phyloP scores from a whole-genome alignment of 2,329 filamentous ascomycete genomes.

The Claviceps pusilla region DNA sequence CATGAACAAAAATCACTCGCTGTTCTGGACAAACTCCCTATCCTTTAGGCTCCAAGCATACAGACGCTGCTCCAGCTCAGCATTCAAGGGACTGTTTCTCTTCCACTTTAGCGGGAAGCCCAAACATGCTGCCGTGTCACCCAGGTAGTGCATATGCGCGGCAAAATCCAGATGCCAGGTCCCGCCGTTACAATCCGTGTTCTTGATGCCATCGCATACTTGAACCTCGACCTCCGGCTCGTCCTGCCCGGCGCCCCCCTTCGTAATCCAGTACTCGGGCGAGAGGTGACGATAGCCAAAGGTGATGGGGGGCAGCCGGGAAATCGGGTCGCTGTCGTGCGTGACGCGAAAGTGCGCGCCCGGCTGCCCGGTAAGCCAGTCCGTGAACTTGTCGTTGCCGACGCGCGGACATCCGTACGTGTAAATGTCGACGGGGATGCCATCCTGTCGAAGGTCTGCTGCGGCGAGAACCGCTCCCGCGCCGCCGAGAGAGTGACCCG shows the following conservation, averaged over 20 bases:
- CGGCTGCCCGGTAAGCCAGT: constrained; percentile 36
- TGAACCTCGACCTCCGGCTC: constrained; percentile 26
- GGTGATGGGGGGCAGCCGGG: constrained; percentile 46
- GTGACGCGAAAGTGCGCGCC: constrained; percentile 49
- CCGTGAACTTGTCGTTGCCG: constrained; percentile 40
- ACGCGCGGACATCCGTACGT: constrained; percentile 53
- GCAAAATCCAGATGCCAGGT: constrained; percentile 27
- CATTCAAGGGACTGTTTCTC: constrained; percentile 16
- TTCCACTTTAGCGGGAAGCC: constrained; percentile 13
- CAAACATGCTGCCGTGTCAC: constrained; percentile 25
- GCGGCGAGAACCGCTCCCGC: constrained; percentile 47
- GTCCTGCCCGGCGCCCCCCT: constrained; percentile 17
- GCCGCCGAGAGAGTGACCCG: constrained; percentile 55
- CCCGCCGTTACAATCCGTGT: constrained; percentile 35
- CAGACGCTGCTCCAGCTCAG: constrained; percentile 24
- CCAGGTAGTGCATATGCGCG: constrained; percentile 37
- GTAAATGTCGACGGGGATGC: constrained; percentile 38
- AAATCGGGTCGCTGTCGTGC: constrained; percentile 51
- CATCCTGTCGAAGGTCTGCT: constrained; percentile 36
- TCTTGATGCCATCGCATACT: constrained; percentile 34
- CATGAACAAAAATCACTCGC: background rate
- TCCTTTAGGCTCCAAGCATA: constrained; percentile 9
- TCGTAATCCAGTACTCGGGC: constrained; percentile 52
- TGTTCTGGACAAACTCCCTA: background rate
- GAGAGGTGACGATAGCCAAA: constrained; percentile 51